Base-by-base conservation (phyloP, 2,329 filamentous ascomycete genomes). In the Penicillium verrucosum region DNA sequence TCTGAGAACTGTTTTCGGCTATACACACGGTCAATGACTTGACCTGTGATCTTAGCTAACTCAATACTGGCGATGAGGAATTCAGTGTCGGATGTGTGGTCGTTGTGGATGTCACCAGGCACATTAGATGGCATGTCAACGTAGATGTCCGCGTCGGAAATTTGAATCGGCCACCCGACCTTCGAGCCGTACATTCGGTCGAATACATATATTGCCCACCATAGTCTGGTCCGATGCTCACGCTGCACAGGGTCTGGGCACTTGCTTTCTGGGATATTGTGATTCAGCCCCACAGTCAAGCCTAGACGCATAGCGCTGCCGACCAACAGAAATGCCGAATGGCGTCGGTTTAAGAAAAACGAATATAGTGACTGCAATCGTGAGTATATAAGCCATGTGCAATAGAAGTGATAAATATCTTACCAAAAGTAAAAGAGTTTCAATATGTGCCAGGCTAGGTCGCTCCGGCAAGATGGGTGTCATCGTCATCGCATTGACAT, bases 91-190 rank as follows among this genome's bases (percentile, higher is more conserved):
- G 64, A 60, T 30, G 30, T 30, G 30, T 30, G 30, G 30, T 30
- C 30, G 12, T 30, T 30, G 30, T 30, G 11, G 11, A 30, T 30
- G 4, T 30, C 30, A 30, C 30, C 30, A 9, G 46, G 41, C 1
- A 63, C 54, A 4, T 60, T 58, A 1, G 69, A 68, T 5, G 71
- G 72, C 43, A 71, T 52, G 10, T 71, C 66, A 25, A 70, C 65
- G 36, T 70, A 63, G 12, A 75, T 79, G 27, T 79, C 78, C 8
- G 77, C 70, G 36, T 81, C 78, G 5, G 71, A 70, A 10, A 81
- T 74, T 14, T 76, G 75, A 0, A 76, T 68, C 0, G 80, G 77
- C 44, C 79, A 76, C 0, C 79, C 77, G 0, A 79, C 67, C 42
- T 78, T 77, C 0, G 75, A 75, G 1, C 75, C 74, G 66, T 72